Evolutionary conservation across 2,329 filamentous ascomycete species (phyloP).

Genomic region (Neofusicoccum sp.): DNA sequence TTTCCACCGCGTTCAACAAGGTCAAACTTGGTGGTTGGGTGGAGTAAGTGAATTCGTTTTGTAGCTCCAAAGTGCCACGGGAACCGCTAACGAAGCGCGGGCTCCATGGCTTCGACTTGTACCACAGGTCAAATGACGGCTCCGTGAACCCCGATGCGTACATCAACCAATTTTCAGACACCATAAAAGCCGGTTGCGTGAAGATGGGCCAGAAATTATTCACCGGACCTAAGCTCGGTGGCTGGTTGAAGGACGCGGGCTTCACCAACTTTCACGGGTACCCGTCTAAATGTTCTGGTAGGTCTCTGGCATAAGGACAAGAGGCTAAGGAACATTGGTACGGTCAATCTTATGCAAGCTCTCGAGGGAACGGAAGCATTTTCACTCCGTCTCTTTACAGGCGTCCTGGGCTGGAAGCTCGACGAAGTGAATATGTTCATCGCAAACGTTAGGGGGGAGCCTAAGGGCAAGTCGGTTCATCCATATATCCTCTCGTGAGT

Average conservation of each 20-base stretch:
- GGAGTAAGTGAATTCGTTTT: conserved; percentile 31
- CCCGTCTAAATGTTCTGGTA: conserved; percentile 31
- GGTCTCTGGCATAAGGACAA: conserved; percentile 30
- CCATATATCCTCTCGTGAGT: conserved; percentile 35
- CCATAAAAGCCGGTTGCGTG: neutral
- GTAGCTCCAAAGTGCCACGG: too few relatives aligned
- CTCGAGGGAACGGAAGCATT: conserved; percentile 47
- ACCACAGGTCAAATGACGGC: conserved; percentile 41
- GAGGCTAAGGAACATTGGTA: conserved; percentile 24
- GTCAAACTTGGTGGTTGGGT: conserved; percentile 51
- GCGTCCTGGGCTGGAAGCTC: conserved; percentile 44
- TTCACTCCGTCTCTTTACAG: conserved; percentile 45
- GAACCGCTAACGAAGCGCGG: too few relatives aligned
- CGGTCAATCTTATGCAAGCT: conserved; percentile 43
- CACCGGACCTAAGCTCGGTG: conserved; percentile 38
- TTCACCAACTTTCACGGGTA: conserved; percentile 47
- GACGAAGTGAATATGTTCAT: conserved; percentile 49
- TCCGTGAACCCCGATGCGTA: conserved; percentile 26
- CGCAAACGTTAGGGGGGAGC: conserved; percentile 31
- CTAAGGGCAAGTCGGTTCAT: conserved; percentile 33
- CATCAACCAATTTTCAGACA: neutral
- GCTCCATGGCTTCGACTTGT: conserved; percentile 50
- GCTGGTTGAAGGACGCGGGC: conserved; percentile 40
- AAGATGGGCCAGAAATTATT: conserved; percentile 24
- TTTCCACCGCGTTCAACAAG: conserved; percentile 43